Conservation (phyloP, 495 filamentous ascomycete species). For the Cercophora scortea region DNA sequence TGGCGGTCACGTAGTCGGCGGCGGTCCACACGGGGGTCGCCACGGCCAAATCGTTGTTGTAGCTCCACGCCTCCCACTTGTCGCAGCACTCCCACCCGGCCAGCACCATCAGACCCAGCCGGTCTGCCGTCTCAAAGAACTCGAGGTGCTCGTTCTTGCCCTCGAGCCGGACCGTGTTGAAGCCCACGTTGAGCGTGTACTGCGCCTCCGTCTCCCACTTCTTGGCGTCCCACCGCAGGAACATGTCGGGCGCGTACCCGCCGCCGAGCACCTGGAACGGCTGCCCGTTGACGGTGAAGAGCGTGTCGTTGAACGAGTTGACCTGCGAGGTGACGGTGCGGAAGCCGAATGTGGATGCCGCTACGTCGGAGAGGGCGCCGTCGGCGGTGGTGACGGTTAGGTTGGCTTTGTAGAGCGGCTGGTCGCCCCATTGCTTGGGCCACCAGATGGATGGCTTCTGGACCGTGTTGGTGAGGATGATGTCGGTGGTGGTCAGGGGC, state of each 20-base stretch:
- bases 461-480: slow-evolving; percentile 29
- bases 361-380: slow-evolving; percentile 36
- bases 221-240: slow-evolving; percentile 45
- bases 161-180: slow-evolving; percentile 57
- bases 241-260: slow-evolving; percentile 55
- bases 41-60: slow-evolving; percentile 46
- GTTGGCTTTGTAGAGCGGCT: slow-evolving; percentile 33
- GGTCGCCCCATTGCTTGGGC: slow-evolving; percentile 42
- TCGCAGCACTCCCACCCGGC: slow-evolving; percentile 63
- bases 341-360: slow-evolving; percentile 42
- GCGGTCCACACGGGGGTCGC: slow-evolving; percentile 36
- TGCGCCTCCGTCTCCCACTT: slow-evolving; percentile 38
- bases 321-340: slow-evolving; percentile 44
- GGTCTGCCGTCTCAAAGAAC: slow-evolving; percentile 50
- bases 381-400: slow-evolving; percentile 30
- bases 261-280: slow-evolving; percentile 54
- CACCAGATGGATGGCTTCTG: slow-evolving; percentile 38
- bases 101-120: slow-evolving; percentile 54
- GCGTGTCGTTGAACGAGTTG: slow-evolving; percentile 45
- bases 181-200: slow-evolving; percentile 50
- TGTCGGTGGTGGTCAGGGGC: slow-evolving; percentile 26
- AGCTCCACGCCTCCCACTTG: slow-evolving; percentile 61
- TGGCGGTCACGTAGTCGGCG: slow-evolving; percentile 46
- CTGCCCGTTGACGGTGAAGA: slow-evolving; percentile 47
- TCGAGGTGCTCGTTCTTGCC: slow-evolving; percentile 58